Conservation (phyloP, 371 early-diverging fungal species). For the Actinomucor elegans region DNA sequence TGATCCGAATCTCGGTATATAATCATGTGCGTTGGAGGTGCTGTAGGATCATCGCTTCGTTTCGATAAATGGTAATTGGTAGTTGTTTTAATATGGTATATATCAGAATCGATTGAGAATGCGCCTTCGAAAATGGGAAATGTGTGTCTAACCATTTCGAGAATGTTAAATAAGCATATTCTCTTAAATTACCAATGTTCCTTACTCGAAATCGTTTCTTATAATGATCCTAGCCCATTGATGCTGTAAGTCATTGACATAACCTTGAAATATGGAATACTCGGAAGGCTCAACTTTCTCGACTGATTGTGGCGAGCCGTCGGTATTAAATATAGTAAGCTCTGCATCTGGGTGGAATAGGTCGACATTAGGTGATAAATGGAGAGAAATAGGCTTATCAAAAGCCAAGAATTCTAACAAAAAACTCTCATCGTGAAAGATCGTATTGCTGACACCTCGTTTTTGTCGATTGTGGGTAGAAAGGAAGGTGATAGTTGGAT, state of each 20-base stretch:
- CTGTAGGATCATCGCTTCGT: conserved; percentile 58
- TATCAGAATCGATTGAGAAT: conserved; percentile 56
- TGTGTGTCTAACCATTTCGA: conserved; percentile 2
- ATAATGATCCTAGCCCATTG: conserved; percentile 73
- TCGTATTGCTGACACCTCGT: no score
- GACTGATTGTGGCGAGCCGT: conserved; percentile 18
- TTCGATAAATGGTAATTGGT: conserved; percentile 56
- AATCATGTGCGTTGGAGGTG: conserved; percentile 38
- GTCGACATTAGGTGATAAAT: conserved; percentile 69
- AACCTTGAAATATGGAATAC: conserved; percentile 60
- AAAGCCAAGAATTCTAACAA: conserved; percentile 15
- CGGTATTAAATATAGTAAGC: conserved; percentile 30
- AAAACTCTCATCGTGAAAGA: neutral
- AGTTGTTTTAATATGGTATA: conserved; percentile 66
- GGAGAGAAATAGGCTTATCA: conserved; percentile 50
- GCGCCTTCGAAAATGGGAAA: conserved; percentile 63
- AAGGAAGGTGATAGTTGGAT: neutral
- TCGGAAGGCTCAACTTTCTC: conserved; percentile 33
- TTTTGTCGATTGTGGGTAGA: neutral
- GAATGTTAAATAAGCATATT: no score
- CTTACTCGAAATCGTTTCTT: conserved; percentile 44
- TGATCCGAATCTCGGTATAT: conserved; percentile 74
- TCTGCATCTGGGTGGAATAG: conserved; percentile 72
- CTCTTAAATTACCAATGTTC: no score
- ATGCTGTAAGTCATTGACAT: conserved; percentile 27